These are phyloP conservation scores for Epichloe elymi DNA, from an alignment of 2,329 filamentous ascomycete species.

Conservation along the genomic window DNA sequence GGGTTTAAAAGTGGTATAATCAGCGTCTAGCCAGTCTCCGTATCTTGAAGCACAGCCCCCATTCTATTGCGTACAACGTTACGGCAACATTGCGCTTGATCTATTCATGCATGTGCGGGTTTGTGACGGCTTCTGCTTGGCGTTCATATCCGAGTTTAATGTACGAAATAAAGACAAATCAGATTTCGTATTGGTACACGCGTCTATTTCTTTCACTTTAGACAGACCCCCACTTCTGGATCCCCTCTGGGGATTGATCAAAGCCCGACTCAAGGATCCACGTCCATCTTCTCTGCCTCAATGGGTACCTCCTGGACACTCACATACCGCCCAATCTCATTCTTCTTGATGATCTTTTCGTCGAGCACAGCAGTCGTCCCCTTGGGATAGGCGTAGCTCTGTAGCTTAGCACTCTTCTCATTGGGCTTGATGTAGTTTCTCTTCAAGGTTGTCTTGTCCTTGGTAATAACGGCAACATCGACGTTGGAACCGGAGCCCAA, in stretches of 20 bases:
- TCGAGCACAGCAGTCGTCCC: constrained; percentile 95
- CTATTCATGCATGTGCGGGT: no score
- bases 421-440: constrained; percentile 92
- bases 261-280: constrained; percentile 36
- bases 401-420: constrained; percentile 76
- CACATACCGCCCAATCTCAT: constrained; percentile 88
- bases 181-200: constrained; percentile 4
- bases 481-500: constrained; percentile 94
- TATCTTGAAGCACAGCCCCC: no score
- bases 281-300: constrained; percentile 57
- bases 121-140: neutral
- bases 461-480: constrained; percentile 88
- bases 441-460: constrained; percentile 87
- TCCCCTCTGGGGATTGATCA: neutral
- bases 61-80: no score
- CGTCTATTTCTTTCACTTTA: neutral
- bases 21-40: no score
- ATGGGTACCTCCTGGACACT: constrained; percentile 75
- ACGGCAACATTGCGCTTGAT: no score
- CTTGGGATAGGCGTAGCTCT: constrained; percentile 79
- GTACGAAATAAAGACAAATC: neutral
- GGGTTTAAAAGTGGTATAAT: no score
- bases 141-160: neutral
- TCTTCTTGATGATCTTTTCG: constrained; percentile 89
- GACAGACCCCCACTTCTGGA: neutral